Percentiles rank a stretch among this genome's conserved stretches.
Conservation (phyloP, 2,329 filamentous ascomycete species). For the Fusarium clavum region DNA sequence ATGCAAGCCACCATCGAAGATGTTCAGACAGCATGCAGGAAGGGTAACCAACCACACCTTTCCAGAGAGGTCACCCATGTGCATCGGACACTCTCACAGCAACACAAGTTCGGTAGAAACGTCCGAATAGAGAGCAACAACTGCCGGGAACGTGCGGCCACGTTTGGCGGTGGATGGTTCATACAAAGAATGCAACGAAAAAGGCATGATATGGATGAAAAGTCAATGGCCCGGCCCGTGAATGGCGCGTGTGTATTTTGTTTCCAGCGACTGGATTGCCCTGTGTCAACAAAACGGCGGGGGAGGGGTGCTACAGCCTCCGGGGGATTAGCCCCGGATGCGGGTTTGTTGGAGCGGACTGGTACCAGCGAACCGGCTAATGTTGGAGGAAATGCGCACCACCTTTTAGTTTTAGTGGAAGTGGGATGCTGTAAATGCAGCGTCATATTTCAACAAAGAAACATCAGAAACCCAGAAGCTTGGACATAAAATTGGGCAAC, state of each 20-base stretch:
- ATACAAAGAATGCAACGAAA: neutral
- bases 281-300: constrained; percentile 22
- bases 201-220: constrained; percentile 20
- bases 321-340: constrained; percentile 36
- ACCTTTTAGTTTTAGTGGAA: neutral
- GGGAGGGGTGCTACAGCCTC: constrained; percentile 28
- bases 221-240: constrained; percentile 33
- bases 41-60: constrained; percentile 15
- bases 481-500: neutral
- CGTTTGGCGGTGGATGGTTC: constrained; percentile 43
- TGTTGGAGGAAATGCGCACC: constrained; percentile 17
- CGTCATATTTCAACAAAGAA: constrained; percentile 9
- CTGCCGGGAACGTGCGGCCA: constrained; percentile 37
- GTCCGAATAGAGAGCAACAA: neutral
- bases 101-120: constrained; percentile 8
- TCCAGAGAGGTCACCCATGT: neutral
- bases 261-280: constrained; percentile 3
- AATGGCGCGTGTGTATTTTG: constrained; percentile 14
- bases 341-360: constrained; percentile 13
- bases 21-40: constrained; percentile 10
- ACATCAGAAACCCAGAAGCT: neutral
- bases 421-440: constrained; percentile 10
- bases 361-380: constrained; percentile 12
- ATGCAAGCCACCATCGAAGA: constrained; percentile 41
- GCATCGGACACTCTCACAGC: constrained; percentile 14